phyloP scores from a whole-genome alignment of 2,329 filamentous ascomycete species.

The Cytospora chrysosperma region DNA sequence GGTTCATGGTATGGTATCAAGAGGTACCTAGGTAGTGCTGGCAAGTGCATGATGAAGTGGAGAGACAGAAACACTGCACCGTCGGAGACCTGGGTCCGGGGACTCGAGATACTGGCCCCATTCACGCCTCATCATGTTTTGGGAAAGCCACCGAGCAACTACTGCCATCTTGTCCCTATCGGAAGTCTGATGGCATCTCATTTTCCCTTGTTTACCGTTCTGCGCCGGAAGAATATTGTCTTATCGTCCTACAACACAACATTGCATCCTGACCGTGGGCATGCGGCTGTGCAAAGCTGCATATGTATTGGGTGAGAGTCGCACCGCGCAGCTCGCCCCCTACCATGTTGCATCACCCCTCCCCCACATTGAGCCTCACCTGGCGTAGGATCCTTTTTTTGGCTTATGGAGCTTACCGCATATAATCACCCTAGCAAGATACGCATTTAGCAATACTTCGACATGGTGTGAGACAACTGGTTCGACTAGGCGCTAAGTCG shows the following conservation, averaged over 20 bases:
- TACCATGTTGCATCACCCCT: neutral
- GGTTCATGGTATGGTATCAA: neutral
- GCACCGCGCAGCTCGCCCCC: slow-evolving; percentile 2
- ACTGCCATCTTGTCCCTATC: neutral
- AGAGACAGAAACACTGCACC: neutral
- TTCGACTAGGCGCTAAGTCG: slow-evolving; percentile 5
- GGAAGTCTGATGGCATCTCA: neutral
- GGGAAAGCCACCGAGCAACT: neutral
- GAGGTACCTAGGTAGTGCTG: neutral
- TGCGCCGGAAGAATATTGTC: neutral
- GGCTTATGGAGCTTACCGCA: neutral
- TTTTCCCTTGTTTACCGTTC: neutral
- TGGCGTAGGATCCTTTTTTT: slow-evolving; percentile 8
- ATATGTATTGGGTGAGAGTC: neutral
- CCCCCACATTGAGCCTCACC: slow-evolving; percentile 1
- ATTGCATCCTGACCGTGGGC: neutral
- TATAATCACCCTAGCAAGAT: neutral
- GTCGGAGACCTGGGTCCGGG: neutral
- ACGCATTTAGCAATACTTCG: neutral
- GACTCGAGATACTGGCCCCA: neutral
- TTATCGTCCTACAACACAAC: neutral
- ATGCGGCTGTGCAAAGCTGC: slow-evolving; percentile 15
- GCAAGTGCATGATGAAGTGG: neutral
- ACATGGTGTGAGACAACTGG: slow-evolving; percentile 13
- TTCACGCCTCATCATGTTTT: neutral